Base-by-base conservation (phyloP, 176 grass and related monocot species). In the Typha latifolia region DNA sequence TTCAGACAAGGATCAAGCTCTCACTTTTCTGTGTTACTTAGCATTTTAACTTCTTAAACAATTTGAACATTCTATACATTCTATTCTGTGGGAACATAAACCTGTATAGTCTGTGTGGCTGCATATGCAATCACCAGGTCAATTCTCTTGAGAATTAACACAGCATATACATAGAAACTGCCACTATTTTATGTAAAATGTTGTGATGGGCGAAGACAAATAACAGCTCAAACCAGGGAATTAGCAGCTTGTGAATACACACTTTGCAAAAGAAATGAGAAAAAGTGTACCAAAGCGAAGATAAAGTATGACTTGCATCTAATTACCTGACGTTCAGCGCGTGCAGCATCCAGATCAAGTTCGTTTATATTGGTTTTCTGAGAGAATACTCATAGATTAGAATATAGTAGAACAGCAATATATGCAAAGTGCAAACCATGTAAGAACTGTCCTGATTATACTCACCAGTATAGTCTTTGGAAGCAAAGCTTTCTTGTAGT, bases 381-480 rank as follows among this genome's bases (percentile, higher is more conserved):
- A 72, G 49, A 78, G 47, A 81, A 48, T 48, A 71, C 49, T 51
- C 67, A 73, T 74, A 37, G 69, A 53, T 22, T 20, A 63, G 61
- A 78, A 79, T 48, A 47, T 20, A 27, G 14, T 3, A 48, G 5
- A 12, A 64, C 4, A 64, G 3, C 12, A 32, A 32, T 8, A 64
- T 12, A 7, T 31, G 12, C 1, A 43, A 43, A 43, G 12, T 31
- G 12, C 1, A 43, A 43, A 43, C 8, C 37, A 15, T 64, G 15
- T 64, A 29, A 64, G 11, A 59, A 59, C 53, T 8, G 53, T 21
- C n/a, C 16, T 20, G 19, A 56, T 20, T n/a, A 1, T 19, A 55
- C 74, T 14, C 81, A 97, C 85, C 85, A 92, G 68, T 84, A 97
- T 80, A 72, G 67, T 64, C 84, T 97, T 97, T 75, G 90, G 87